Evolutionary conservation across 495 filamentous ascomycete species (phyloP), one percentile per base, ranked within the genome.

Genomic region (Venustampulla echinocandica): DNA sequence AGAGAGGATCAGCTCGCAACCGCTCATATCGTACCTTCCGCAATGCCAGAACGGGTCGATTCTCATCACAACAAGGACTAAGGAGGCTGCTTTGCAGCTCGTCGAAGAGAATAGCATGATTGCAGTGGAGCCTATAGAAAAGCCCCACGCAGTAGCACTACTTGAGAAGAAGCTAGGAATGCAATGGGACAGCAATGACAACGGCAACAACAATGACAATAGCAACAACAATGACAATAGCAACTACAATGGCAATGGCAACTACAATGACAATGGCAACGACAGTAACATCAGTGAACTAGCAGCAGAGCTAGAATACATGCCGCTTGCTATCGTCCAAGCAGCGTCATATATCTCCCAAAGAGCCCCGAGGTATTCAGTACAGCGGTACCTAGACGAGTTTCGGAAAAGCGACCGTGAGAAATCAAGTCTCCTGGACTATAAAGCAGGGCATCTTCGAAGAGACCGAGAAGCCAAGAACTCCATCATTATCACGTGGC

Each of bases 291-390:
- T 25, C 27, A 32, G 33, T 24, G 23, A 57, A 9, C 55, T 72
- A 0, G 46, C 45, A 2, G 50, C 27, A 42, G 57, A 36, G 24
- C 61, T 74, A 4, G 66, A 71, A n/a, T 68, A 40, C 33, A 66
- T 75, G 55, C 68, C 71, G 14, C 69, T 75, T 14, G 68, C 69
- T 1, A 69, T 74, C 38, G 53, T 61, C 10, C 67, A 75, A 50
- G 69, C 71, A 4, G 64, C 66, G 10, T 58, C 61, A 19, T 75
- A 65, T 41, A 70, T 74, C 49, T 42, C 11, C n/a, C 47, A 59
- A 22, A 52, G 56, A 28, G 23, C 10, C 22, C 54, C 50, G 0
- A 50, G 65, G 3, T 55, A 22, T 48, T 62, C 64, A 0, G 40
- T 69, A 18, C 24, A 25, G 44, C 41, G 60, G 38, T 72, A 72